phyloP scores from a whole-genome alignment of 2,329 filamentous ascomycete species.

The Metarhizium sp. region DNA sequence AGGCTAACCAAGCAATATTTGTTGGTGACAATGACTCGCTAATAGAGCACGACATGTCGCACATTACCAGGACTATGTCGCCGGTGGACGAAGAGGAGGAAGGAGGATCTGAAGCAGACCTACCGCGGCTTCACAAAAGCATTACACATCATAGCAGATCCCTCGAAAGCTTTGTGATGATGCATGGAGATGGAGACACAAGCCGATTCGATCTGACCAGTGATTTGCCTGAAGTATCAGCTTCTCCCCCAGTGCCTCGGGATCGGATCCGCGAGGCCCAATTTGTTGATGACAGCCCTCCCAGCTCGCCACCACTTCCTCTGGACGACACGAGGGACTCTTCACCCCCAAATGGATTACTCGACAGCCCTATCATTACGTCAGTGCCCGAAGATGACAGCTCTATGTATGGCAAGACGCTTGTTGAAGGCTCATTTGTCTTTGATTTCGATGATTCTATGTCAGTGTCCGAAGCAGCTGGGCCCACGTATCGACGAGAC shows the following conservation, averaged over 20 bases:
- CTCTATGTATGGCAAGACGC: constrained; percentile 26
- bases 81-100: constrained; percentile 11
- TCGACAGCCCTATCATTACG: constrained; percentile 33
- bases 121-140: constrained; percentile 25
- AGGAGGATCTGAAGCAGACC: constrained; percentile 20
- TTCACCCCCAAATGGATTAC: constrained; percentile 29
- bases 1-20: not conserved
- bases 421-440: constrained; percentile 32
- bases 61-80: constrained; percentile 10
- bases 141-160: constrained; percentile 20
- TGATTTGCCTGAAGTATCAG: constrained; percentile 32
- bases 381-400: constrained; percentile 32
- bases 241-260: constrained; percentile 27
- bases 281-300: constrained; percentile 33
- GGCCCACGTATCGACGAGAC: constrained; percentile 17
- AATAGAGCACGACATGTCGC: constrained; percentile 6
- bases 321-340: constrained; percentile 7
- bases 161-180: constrained; percentile 28
- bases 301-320: constrained; percentile 36
- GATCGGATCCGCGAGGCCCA: constrained; percentile 21
- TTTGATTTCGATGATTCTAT: constrained; percentile 37
- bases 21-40: not conserved
- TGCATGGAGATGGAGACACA: constrained; percentile 26
- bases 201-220: constrained; percentile 32
- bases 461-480: constrained; percentile 20